Base-by-base conservation (phyloP, 495 filamentous ascomycete genomes). In the Stereocaulon alpinum region DNA sequence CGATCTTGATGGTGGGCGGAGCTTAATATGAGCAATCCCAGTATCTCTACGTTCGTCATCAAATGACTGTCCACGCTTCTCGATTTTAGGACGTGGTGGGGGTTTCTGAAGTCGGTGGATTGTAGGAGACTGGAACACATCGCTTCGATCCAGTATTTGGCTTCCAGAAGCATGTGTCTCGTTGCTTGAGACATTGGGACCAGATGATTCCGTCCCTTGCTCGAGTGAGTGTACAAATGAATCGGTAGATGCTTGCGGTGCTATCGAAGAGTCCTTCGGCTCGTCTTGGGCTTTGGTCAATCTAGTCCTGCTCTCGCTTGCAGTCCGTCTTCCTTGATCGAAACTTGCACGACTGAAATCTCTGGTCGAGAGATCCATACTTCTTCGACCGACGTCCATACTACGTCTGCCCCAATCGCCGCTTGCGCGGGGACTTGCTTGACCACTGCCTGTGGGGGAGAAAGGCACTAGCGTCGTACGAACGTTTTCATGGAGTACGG, bases 81-180 rank as follows among this genome's bases (percentile, higher is more conserved):
- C 58, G n/a, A 70, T 67, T 51, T 60, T 66, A 22, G 43, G 55
- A 40, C 66, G 63, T 6, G 71, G 69, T n/a, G 68, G 63, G 32
- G 64, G 69, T 52, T 69, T 63, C 48, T 72, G 69, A 47, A 75
- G 57, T 15, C 67, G 71, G 49, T 72, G 74, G 59, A 92, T 85
- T 10, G 88, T 86, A 44, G 90, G 92, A n/a, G 85, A 85, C 56
- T 87, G 83, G 67, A 98, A 96, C 18, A 95, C 86, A 67, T 93
- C 89, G 61, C 89, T 95, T 24, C 86, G 81, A 47, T 81, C 80
- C 14, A 98, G 74, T 17, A 97, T 96, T 68, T 94, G 88, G 70
- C 93, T 96, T 11, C 87, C 91, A 42, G 92, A 93, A 44, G 81
- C 82, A 48, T 77, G 78, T 6, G 79, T 88, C 42, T 90, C 87